Evolutionary conservation across 2,329 filamentous ascomycete species (phyloP), one percentile per base, ranked within the genome.

Genomic region (Curvularia eragrostidis): DNA sequence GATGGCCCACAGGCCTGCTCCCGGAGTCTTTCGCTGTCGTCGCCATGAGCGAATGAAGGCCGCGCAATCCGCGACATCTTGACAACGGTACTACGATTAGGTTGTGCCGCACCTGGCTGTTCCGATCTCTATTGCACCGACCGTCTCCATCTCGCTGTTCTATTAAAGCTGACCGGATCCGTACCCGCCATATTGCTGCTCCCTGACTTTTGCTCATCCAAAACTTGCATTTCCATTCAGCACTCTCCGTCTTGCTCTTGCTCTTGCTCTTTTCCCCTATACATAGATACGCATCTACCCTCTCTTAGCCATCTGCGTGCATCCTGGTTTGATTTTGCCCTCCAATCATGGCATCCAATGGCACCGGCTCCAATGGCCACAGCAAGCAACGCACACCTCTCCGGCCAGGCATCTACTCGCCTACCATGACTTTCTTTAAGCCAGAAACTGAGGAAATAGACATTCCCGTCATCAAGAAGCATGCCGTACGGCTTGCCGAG

Each of bases 361-460:
- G 71, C 47, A 73, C 72, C 54, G 72, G 75, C 62, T 32, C 63
- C 28, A 76, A 79, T 71, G 77, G 72, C 66, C 56, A 72, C 54
- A 54, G 68, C 58, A 72, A 67, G 57, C 60, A 78, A 59, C 78
- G 76, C 58, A 84, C 81, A n/a, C 83, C 88, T 63, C 85, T 96
- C 54, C 89, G 90, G 43, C 89, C 89, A 71, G 91, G 91, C 75
- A 93, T 95, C 75, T 96, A 95, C 78, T 90, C 90, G 59, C 92
- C 92, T 24, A 94, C 90, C 59, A 91, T 95, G 88, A 96, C 91
- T 70, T 96, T 96, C 77, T 96, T 96, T 82, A 82, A 94, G 78
- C 84, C 89, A 6, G 85, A 89, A 64, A 95, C 91, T 44, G 92
- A 96, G 79, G 91, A 95, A 48, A 84, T 96, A 69, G 92, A 96